Conservation (phyloP, 768 basidiomycete genomes). For the Fomitopsis pulvina region DNA sequence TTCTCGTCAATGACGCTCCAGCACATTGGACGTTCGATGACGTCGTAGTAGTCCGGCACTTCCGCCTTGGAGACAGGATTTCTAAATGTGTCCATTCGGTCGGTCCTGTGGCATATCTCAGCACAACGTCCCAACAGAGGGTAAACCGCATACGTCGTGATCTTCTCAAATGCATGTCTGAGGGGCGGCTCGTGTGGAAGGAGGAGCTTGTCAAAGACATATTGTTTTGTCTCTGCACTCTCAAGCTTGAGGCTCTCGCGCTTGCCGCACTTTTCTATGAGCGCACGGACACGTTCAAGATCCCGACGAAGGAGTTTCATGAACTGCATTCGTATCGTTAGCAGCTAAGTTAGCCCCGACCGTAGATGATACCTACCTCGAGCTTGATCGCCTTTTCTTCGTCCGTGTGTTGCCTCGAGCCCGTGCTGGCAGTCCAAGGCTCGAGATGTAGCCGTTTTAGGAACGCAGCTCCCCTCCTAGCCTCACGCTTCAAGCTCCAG, state of each 20-base stretch:
- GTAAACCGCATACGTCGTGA: constrained; percentile 51
- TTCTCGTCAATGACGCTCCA: constrained; percentile 79
- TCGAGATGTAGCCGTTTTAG: constrained; percentile 91
- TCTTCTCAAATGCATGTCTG: constrained; percentile 59
- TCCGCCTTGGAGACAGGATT: constrained; percentile 73
- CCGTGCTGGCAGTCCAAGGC: constrained; percentile 87
- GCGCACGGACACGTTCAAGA: constrained; percentile 60
- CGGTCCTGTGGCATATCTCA: constrained; percentile 40
- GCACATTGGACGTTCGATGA: constrained; percentile 84
- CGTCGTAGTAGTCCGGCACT: constrained; percentile 88
- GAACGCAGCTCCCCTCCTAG: constrained; percentile 85
- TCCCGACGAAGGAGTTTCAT: constrained; percentile 67
- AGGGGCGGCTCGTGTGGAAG: constrained; percentile 62
- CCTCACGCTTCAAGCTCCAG: constrained; percentile 97
- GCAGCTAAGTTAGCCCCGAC: neutral
- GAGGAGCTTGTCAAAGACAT: constrained; percentile 53
- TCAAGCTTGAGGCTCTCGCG: constrained; percentile 78
- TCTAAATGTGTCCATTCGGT: constrained; percentile 70
- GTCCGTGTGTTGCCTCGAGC: constrained; percentile 60
- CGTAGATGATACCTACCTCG: constrained; percentile 44
- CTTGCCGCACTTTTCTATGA: constrained; percentile 63
- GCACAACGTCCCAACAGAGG: neutral
- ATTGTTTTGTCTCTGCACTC: constrained; percentile 60
- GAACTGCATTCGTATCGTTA: no score
- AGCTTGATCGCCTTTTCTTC: constrained; percentile 80